A percentile compares a stretch with the other conserved stretches of the same genome.
Evolutionary conservation across 768 basidiomycete species (phyloP).

Genomic region (Hysterangium stoloniferum): DNA sequence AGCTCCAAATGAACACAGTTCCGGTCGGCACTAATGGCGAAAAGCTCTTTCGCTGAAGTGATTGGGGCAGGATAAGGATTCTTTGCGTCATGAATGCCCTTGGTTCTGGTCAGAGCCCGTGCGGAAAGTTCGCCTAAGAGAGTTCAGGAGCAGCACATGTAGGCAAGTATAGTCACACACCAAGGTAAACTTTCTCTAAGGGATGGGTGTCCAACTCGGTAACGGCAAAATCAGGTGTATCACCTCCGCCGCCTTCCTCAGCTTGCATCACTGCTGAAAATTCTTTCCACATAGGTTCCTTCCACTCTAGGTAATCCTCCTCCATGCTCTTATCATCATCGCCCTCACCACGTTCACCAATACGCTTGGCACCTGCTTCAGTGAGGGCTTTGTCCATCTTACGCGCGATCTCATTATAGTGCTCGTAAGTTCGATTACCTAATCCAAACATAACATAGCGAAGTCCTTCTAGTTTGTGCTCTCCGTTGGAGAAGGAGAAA

Average conservation of each 20-base stretch:
- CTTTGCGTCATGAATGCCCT: constrained; percentile 96
- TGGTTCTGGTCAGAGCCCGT: constrained; percentile 85
- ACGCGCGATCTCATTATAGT: constrained; percentile 87
- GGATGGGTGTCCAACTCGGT: constrained; percentile 72
- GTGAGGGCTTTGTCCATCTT: constrained; percentile 66
- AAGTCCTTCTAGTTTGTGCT: constrained; percentile 67
- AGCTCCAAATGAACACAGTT: constrained; percentile 96
- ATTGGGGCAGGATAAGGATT: constrained; percentile 93
- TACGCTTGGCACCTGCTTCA: constrained; percentile 75
- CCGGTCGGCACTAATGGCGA: constrained; percentile 60
- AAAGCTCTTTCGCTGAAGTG: constrained; percentile 70
- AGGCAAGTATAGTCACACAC: constrained; percentile 29
- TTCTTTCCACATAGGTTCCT: constrained; percentile 93
- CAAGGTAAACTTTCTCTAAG: constrained; percentile 87
- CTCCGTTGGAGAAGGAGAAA: constrained; percentile 80
- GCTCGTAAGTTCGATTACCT: constrained; percentile 91
- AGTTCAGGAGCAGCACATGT: not conserved
- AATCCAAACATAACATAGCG: constrained; percentile 94
- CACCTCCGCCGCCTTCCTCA: constrained; percentile 94
- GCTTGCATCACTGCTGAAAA: constrained; percentile 79
- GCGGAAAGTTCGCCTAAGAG: constrained; percentile 84
- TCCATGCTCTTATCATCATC: constrained; percentile 99
- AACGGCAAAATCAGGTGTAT: constrained; percentile 89
- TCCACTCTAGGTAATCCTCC: constrained; percentile 99
- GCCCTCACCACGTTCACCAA: constrained; percentile 89